A percentile compares a stretch with the other conserved stretches of the same genome.
phyloP scores from a whole-genome alignment of 306 rosid species.

The Potentilla sterilis region DNA sequence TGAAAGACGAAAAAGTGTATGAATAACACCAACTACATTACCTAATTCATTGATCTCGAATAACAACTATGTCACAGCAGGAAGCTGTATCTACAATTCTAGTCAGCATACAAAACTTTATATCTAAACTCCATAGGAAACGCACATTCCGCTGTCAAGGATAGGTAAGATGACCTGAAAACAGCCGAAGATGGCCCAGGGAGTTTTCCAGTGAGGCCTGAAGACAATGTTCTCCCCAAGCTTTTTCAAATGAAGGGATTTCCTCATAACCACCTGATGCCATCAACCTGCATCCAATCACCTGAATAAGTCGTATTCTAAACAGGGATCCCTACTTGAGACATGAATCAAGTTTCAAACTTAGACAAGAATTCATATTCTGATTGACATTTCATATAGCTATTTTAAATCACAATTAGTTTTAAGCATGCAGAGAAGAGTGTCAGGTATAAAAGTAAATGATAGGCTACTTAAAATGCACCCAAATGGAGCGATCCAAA shows the following conservation, averaged over 20 bases:
- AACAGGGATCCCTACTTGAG: neutral
- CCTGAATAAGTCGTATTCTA: constrained; percentile 19
- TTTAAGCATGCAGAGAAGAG: neutral
- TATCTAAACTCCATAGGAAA: neutral
- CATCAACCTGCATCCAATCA: constrained; percentile 20
- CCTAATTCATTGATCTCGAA: neutral
- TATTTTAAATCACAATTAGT: neutral
- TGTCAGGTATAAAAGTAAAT: neutral
- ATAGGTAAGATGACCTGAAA: constrained; percentile 10
- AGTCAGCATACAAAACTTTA: constrained; percentile 18
- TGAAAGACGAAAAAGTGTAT: neutral
- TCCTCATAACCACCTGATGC: constrained; percentile 1
- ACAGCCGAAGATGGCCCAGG: neutral
- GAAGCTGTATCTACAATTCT: neutral
- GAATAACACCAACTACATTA: neutral
- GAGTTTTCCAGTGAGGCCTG: constrained; percentile 3
- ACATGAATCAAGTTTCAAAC: neutral
- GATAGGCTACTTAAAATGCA: neutral
- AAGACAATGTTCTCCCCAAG: neutral
- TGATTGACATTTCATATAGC: neutral
- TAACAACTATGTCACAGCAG: neutral
- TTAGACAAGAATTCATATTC: neutral
- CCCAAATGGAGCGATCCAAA: neutral
- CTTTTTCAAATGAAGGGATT: neutral
- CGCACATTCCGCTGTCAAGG: constrained; percentile 1